Percentiles rank a stretch among this genome's conserved stretches.
Conservation (phyloP, 2,329 filamentous ascomycete species). For the Phialophora chinensis region DNA sequence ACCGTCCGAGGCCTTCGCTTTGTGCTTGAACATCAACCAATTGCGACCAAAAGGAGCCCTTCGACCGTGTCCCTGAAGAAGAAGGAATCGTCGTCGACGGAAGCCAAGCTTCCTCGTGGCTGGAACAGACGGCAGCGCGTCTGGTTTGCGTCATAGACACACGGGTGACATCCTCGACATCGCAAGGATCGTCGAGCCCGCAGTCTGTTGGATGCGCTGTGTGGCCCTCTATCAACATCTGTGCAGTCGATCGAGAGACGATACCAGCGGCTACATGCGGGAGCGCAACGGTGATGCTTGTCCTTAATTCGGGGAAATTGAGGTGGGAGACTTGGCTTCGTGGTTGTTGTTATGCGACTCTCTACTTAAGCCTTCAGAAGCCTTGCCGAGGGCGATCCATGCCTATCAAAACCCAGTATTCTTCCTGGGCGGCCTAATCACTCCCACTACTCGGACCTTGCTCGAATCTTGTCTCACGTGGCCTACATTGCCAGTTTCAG, state of each 20-base stretch:
- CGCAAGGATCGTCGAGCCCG: background rate
- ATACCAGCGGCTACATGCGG: background rate
- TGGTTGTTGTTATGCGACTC: background rate
- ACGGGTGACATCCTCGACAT: background rate
- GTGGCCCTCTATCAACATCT: background rate
- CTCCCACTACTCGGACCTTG: no score
- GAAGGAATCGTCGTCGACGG: background rate
- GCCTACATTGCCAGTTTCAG: no score
- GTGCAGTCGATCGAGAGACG: background rate
- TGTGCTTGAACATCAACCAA: background rate
- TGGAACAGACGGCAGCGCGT: background rate
- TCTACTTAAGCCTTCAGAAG: background rate
- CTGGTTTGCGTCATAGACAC: background rate
- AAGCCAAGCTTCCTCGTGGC: no score
- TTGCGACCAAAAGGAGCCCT: background rate
- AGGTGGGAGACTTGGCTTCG: background rate
- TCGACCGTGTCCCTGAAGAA: background rate
- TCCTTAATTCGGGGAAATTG: background rate
- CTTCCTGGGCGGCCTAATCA: no score
- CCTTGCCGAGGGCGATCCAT: no score
- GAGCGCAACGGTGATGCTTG: no score
- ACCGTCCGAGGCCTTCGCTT: background rate
- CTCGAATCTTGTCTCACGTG: background rate
- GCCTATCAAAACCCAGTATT: no score
- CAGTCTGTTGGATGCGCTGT: background rate